Evolutionary conservation across 345 rosid species (phyloP).

Genomic region (Dipteronia sinensis): DNA sequence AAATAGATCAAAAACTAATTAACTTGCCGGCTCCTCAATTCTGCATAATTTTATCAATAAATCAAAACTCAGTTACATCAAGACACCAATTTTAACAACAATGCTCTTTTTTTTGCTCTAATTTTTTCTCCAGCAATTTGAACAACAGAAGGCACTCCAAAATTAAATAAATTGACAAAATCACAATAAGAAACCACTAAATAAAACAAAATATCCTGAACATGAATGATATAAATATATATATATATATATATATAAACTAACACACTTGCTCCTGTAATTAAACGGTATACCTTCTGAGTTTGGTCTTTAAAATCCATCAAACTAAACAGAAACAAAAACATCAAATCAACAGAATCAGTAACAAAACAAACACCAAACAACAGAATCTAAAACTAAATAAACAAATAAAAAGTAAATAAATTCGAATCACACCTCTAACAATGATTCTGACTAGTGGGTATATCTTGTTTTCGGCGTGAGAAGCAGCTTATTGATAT

Average conservation of each 20-base stretch:
- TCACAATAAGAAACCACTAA: background rate
- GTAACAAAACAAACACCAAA: background rate
- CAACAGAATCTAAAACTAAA: background rate
- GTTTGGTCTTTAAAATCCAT: conserved; percentile 33
- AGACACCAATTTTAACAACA: background rate
- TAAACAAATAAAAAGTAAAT: background rate
- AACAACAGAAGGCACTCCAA: background rate
- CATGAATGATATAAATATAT: conserved; percentile 1
- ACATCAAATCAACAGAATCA: background rate
- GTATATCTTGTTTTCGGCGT: background rate
- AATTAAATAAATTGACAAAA: background rate
- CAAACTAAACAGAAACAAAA: conserved; percentile 15
- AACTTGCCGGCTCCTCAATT: background rate
- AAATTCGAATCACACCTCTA: background rate
- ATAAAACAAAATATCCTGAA: background rate
- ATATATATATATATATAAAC: too few relatives aligned
- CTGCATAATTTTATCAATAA: background rate
- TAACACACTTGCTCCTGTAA: conserved; percentile 23
- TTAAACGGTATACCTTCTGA: conserved; percentile 11
- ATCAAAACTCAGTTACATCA: background rate
- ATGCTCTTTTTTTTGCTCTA: background rate
- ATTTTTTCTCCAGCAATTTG: background rate
- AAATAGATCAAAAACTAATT: background rate
- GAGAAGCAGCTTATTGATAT: background rate
- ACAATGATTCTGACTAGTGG: background rate